Evolutionary conservation across 129 eudicot species (phyloP), one percentile per base, ranked within the genome.

Genomic region (Lactuca sativa): DNA sequence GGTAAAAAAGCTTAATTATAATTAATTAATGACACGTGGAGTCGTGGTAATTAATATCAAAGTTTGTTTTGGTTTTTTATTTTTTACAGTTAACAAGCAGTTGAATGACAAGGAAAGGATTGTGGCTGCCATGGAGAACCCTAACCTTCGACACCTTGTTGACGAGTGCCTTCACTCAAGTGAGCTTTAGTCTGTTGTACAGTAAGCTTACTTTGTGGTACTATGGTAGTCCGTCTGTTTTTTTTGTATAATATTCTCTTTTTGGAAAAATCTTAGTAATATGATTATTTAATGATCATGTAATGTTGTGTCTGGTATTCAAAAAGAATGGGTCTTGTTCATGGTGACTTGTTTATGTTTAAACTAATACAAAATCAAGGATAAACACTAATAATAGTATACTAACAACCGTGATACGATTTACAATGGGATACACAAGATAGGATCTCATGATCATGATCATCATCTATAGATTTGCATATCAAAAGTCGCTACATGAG

Each of bases 61-160:
- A 58, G 31, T 59, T 59, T 71, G 12, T 6, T 43, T 70, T 57
- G 15, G n/a, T 18, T 43, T 16, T 4, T 43, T 58, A 54, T 31
- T 11, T 59, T 85, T 59, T 85, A 78, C 80, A 88, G 97, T 91
- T 54, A 91, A 91, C 80, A 91, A 91, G 81, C 97, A 91, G 77
- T 72, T 91, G 70, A 91, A 91, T 65, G 97, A 91, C 67, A 91
- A 91, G 78, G 97, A 91, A 73, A 83, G 97, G 80, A 76, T 88
- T 67, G 90, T 84, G 33, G 97, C 97, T 53, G 97, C 97, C 14
- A 72, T 88, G 71, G 97, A 91, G 84, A 91, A 88, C 72, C 97
- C 96, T 0, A 91, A 86, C 81, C 96, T 91, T 72, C 85, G 86
- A 74, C 92, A 91, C 81, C 95, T 91, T 15, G 97, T 88, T 17